Evolutionary conservation across 495 filamentous ascomycete genomes (phyloP), one percentile per base, ranked within the genome.

Genomic region (Astrothelium macrocarpum): DNA sequence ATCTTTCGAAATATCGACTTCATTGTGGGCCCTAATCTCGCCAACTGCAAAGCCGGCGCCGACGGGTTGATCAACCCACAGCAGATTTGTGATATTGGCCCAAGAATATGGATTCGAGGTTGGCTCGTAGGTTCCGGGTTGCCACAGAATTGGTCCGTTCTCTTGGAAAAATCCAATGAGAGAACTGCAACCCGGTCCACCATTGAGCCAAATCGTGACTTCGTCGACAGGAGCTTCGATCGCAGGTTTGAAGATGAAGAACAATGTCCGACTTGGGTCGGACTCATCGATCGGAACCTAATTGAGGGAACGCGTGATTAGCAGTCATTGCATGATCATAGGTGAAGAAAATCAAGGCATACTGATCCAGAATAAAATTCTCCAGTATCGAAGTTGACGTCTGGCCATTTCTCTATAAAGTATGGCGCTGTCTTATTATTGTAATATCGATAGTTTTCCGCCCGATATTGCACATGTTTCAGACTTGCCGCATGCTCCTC

Each of bases 111-210:
- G 78, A 70, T 88, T 89, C 43, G 79, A 72, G 0, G 82, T 75
- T 2, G 85, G 84, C 23, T 76, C 77, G 64, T 78, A 82, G 1
- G 79, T 82, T 23, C 87, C 87, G 10, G 77, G 78, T 64, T 80
- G 78, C 84, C 85, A 89, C 10, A 80, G 43, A 65, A 89, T 85
- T 0, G 81, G 78, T 0, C 86, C 86, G 71, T 84, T 89, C 63
- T 86, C 85, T 68, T 88, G 84, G 14, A 88, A 74, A 34, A 90
- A 81, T 14, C 84, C 83, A 56, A 84, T 84, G 56, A 87, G 80
- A 1, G 85, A 88, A 64, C 82, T 85, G 42, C 31, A 68, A 73
- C 68, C 68, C 4, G 67, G 68, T 10, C 66, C 68, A 45, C 66
- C 66, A 53, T 70, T 70, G 49, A 56, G 26, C 49, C 59, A 39